These are phyloP conservation scores for Bromus sterilis DNA, from an alignment of 176 grass and related monocot species.

Conservation along the genomic window DNA sequence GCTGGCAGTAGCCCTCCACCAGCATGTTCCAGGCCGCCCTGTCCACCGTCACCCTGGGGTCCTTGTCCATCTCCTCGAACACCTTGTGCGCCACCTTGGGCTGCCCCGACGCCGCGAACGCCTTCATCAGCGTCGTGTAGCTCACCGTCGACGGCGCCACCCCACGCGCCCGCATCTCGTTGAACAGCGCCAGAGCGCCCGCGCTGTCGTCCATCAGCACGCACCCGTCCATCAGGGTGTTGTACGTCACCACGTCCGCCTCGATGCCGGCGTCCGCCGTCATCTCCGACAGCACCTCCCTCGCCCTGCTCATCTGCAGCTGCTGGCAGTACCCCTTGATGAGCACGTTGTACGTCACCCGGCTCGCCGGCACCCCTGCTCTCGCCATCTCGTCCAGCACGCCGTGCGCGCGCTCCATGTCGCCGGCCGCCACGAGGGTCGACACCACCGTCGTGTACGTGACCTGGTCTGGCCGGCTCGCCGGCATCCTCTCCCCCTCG, in stretches of 20 bases:
- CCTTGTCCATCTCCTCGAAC: constrained; percentile 81
- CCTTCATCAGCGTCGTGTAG: constrained; percentile 97
- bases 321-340: constrained; percentile 87
- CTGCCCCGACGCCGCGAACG: constrained; percentile 68
- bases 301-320: constrained; percentile 53
- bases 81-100: constrained; percentile 74
- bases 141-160: constrained; percentile 71
- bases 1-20: constrained; percentile 60
- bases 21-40: constrained; percentile 88
- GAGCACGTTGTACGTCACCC: constrained; percentile 84
- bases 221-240: constrained; percentile 90
- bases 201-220: constrained; percentile 63
- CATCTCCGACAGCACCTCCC: constrained; percentile 47
- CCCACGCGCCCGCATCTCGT: constrained; percentile 67
- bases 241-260: constrained; percentile 76
- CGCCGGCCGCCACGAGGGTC: constrained; percentile 53
- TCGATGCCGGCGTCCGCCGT: constrained; percentile 12
- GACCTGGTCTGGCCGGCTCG: constrained; percentile 72
- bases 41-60: constrained; percentile 66
- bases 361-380: constrained; percentile 42
- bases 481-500: constrained; percentile 28
- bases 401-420: constrained; percentile 33
- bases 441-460: constrained; percentile 72
- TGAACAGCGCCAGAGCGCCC: constrained; percentile 61
- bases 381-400: constrained; percentile 65